phyloP scores from a whole-genome alignment of 441 rosid genomes.

The Adansonia gregorii region DNA sequence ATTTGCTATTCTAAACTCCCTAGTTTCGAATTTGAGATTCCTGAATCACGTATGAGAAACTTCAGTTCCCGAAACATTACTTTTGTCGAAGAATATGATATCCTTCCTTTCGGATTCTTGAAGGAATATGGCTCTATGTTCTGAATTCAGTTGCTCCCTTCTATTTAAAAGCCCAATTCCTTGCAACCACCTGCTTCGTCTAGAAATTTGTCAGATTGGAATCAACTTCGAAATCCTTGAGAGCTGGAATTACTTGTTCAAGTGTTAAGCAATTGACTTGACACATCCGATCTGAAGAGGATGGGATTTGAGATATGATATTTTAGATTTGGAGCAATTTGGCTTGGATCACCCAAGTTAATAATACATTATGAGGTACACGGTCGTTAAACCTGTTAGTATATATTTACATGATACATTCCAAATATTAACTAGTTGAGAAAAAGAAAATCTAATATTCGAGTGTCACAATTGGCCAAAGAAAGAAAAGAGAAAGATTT shows the following conservation, averaged over 20 bases:
- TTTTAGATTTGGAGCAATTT: too few species aligned
- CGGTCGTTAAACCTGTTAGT: not conserved
- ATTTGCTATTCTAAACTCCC: not conserved
- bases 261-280: too few species aligned
- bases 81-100: not conserved
- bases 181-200: not conserved
- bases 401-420: not conserved
- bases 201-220: too few species aligned
- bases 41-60: not conserved
- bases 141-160: not conserved
- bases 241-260: too few species aligned
- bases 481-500: not conserved
- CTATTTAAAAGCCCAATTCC: not conserved
- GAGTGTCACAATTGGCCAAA: not conserved
- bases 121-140: not conserved
- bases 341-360: not conserved
- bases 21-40: not conserved
- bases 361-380: not conserved
- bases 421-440: not conserved
- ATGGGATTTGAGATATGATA: too few species aligned
- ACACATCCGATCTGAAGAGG: too few species aligned
- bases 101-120: not conserved
- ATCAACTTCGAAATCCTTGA: too few species aligned
- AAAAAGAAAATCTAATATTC: not conserved
- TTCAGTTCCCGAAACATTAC: not conserved